Evolutionary conservation across 1,284 basidiomycete genomes (phyloP).

Genomic region (Cerrena zonata): DNA sequence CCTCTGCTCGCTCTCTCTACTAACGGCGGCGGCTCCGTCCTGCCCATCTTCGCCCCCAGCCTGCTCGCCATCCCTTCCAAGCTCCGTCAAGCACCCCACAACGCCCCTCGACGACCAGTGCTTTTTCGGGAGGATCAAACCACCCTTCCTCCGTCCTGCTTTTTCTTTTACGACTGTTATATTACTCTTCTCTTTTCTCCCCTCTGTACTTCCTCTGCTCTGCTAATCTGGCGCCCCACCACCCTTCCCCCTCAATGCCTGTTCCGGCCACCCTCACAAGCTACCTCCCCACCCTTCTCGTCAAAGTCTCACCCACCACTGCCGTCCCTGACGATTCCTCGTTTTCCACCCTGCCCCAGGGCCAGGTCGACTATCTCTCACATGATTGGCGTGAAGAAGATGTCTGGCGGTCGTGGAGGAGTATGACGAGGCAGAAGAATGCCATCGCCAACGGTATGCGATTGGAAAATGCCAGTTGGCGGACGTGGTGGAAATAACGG

Average conservation of each 20-base stretch:
- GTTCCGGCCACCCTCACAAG: slow-evolving; percentile 32
- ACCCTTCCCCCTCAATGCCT: too few relatives aligned
- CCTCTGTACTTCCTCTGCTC: too few relatives aligned
- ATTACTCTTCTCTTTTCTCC: slow-evolving; percentile 7
- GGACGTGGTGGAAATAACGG: slow-evolving; percentile 99
- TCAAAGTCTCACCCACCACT: slow-evolving; percentile 54
- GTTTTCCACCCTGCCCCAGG: slow-evolving; percentile 57
- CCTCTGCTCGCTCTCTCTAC: too few relatives aligned
- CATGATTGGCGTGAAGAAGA: slow-evolving; percentile 98
- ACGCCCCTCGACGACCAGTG: neutral
- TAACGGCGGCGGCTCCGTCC: neutral
- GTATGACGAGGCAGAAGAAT: slow-evolving; percentile 97
- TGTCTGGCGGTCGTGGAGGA: slow-evolving; percentile 96
- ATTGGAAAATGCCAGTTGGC: slow-evolving; percentile 96
- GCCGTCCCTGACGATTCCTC: slow-evolving; percentile 62
- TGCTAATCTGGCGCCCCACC: too few relatives aligned
- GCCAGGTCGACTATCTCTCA: slow-evolving; percentile 80
- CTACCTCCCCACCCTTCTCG: slow-evolving; percentile 64
- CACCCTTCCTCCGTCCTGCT: neutral
- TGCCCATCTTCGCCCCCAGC: neutral
- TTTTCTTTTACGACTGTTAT: neutral
- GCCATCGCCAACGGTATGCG: slow-evolving; percentile 94
- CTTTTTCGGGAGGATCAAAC: slow-evolving; percentile 6
- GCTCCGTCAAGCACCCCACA: neutral
- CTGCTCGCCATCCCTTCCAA: neutral